Conservation (phyloP, 306 rosid species). For the Hylodesmum podocarpum region DNA sequence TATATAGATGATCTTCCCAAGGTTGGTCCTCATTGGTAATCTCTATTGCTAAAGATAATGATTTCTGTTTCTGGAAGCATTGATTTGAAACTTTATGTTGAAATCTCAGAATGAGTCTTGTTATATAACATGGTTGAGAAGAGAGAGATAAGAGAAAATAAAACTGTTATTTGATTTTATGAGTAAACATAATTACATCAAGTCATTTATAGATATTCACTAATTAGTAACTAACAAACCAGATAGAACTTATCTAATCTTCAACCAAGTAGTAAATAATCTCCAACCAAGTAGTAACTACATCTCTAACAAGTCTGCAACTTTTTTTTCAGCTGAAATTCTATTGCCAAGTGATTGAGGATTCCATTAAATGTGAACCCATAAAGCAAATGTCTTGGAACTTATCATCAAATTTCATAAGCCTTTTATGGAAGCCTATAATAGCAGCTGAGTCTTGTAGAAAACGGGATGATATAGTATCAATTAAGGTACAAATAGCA, state of each 20-base stretch:
- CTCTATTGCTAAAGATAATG: neutral
- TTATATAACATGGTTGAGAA: neutral
- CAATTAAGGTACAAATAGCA: constrained; percentile 32
- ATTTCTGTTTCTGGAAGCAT: constrained; percentile 1
- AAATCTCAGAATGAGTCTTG: constrained; percentile 28
- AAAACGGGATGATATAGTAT: constrained; percentile 36
- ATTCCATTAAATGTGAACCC: constrained; percentile 40
- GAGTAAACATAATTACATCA: neutral
- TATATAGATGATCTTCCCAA: constrained; percentile 79
- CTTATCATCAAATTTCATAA: constrained; percentile 43
- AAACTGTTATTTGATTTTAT: neutral
- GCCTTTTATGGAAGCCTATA: constrained; percentile 44
- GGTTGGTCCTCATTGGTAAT: constrained; percentile 49
- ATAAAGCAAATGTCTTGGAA: constrained; percentile 43
- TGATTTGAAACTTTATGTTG: neutral
- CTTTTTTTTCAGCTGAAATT: constrained; percentile 39
- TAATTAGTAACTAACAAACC: neutral
- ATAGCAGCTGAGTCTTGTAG: constrained; percentile 42
- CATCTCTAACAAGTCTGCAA: constrained; percentile 23
- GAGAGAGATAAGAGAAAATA: neutral
- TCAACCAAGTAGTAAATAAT: neutral
- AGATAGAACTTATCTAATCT: neutral
- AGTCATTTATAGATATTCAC: neutral
- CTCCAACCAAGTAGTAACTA: neutral
- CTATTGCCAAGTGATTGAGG: constrained; percentile 47